Base-by-base conservation (phyloP, 352 stramenopile species). In the Aphanomyces invadans region DNA sequence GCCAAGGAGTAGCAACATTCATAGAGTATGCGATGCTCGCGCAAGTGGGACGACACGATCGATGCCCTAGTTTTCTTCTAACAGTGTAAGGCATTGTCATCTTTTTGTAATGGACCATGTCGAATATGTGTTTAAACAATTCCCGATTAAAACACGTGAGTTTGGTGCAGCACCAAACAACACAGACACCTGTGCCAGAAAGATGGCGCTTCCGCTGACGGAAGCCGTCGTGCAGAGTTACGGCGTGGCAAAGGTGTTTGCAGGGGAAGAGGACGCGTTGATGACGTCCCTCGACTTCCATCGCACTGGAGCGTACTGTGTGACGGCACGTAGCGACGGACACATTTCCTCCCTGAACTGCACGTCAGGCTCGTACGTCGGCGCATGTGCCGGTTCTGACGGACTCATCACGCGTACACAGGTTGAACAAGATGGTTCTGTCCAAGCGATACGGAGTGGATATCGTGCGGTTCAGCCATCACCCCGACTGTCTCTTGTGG, bases 401-500 rank as follows among this genome's bases (percentile, higher is more conserved):
- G n/a, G n/a, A n/a, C n/a, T n/a, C n/a, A n/a, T n/a, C n/a, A n/a
- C n/a, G 7, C 3, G 1, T 21, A 10, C 19, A 26, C 57, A 95
- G 86, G 51, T 76, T 89, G 68, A 83, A 78, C 59, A 95, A 95
- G 75, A 89, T 81, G 25, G 89, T 95, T 63, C 78, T 91, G 55
- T 87, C 82, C 44, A 91, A 92, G 71, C 80, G 80, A 62, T 95
- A 92, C 57, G 86, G 86, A 53, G 79, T 89, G 49, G 86, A 87
- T 42, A 74, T 92, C 59, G 73, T 92, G 65, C 75, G 74, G 48
- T 92, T 87, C 62, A 92, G 82, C 42, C 86, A 95, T 55, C 86
- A 92, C 57, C 71, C 82, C 0, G 86, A 95, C 73, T 92, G 83
- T 66, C 76, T 95, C n/a, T 73, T 95, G 48, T 95, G 90, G 72